Evolutionary conservation across 768 basidiomycete genomes (phyloP), one percentile per base, ranked within the genome.

Genomic region (Tubosaeta sp.): DNA sequence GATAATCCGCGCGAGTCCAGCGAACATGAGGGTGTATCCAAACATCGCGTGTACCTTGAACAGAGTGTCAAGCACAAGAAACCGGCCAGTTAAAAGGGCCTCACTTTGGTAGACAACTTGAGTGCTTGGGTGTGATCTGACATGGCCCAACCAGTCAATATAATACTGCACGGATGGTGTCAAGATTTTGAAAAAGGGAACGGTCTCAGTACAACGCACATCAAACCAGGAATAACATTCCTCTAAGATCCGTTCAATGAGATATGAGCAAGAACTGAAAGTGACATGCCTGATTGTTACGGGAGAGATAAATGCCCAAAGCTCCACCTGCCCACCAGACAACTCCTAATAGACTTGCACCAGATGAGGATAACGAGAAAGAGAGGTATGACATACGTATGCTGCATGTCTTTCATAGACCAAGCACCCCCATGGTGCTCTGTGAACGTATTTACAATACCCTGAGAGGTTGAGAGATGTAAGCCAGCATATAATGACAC

Each of bases 371-470:
- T 11, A 51, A 25, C 16, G n/a, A 22, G 6, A 41, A 19, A 10
- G 26, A 44, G 11, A 53, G 53, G 43, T 27, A 39, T 6, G 11
- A 76, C 87, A 57, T 63, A 91, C 84, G 91, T 92, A 68, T 95
- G 93, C 61, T 95, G 92, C 89, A 94, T 88, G 67, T 95, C 94
- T 67, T 95, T 94, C 48, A 86, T 86, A 3, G 84, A 87, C 94
- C 94, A 95, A 1, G 61, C 66, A 17, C 76, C 77, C 8, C 90
- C 89, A 45, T 83, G 87, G 65, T 97, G 93, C 63, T 93, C 90
- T 0, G 93, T 95, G 65, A 95, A 95, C 0, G 93, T 95, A 59
- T 97, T 95, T 51, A 97, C 86, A 82, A 60, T 52, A 31, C 51
- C 67, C 58, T 59, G 32, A 2, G 5, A 55, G 50, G 46, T 33